A percentile compares a stretch with the other conserved stretches of the same genome.
These are phyloP conservation scores for Fraxinus floribunda DNA, from an alignment of 305 asterid genomes.

Conservation along the genomic window DNA sequence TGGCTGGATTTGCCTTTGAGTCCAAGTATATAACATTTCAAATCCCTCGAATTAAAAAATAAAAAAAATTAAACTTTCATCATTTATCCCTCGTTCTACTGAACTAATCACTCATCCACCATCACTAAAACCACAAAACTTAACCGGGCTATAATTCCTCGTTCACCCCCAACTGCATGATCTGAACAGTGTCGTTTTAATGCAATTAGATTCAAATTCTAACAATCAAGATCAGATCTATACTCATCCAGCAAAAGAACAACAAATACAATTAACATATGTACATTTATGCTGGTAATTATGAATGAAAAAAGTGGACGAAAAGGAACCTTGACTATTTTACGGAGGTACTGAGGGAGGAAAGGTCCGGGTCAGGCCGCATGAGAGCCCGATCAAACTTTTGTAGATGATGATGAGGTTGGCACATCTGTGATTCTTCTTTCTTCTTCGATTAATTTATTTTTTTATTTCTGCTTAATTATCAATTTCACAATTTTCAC, in stretches of 20 bases:
- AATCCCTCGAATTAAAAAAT: background rate
- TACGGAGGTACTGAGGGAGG: constrained; percentile 85
- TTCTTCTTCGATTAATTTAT: constrained; percentile 6
- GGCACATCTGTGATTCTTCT: constrained; percentile 56
- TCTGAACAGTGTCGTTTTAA: background rate
- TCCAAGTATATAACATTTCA: constrained; percentile 11
- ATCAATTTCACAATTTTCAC: background rate
- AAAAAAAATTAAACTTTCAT: constrained; percentile 10
- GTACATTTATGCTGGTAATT: background rate
- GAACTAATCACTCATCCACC: background rate
- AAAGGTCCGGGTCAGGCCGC: constrained; percentile 55
- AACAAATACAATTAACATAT: background rate
- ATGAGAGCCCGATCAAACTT: constrained; percentile 65
- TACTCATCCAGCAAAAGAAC: background rate
- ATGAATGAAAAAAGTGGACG: background rate
- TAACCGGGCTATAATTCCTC: constrained; percentile 9
- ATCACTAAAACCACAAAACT: background rate
- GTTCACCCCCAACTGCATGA: background rate
- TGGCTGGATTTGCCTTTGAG: too few relatives aligned
- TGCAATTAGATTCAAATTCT: background rate
- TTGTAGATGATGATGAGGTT: constrained; percentile 57
- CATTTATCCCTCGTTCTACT: constrained; percentile 2
- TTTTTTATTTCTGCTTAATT: background rate
- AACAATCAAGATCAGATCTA: constrained; percentile 52
- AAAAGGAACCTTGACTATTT: constrained; percentile 75